Evolutionary conservation across 1,139 yeast genomes (phyloP).

Genomic region (Saccharomycopsis hybrid): DNA sequence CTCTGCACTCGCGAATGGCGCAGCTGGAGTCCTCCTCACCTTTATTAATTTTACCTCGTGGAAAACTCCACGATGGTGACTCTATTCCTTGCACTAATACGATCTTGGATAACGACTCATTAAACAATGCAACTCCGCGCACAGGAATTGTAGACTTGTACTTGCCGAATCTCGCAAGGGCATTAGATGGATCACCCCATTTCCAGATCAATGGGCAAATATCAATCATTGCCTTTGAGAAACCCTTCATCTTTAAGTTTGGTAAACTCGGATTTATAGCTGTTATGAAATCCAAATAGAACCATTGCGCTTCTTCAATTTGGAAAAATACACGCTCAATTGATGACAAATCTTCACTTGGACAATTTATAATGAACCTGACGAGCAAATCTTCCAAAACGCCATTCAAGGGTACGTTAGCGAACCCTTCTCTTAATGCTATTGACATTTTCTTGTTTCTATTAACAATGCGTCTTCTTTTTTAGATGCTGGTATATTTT

Average conservation of each 20-base stretch:
- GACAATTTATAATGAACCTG: conserved; percentile 85
- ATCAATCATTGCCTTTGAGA: conserved; percentile 64
- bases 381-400: conserved; percentile 84
- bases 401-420: conserved; percentile 48
- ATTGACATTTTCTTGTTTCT: conserved; percentile 16
- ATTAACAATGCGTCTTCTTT: not conserved
- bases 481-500: not conserved
- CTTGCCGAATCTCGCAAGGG: conserved; percentile 66
- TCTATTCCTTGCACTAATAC: conserved; percentile 83
- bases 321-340: conserved; percentile 85
- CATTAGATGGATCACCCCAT: conserved; percentile 71
- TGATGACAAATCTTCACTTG: conserved; percentile 81
- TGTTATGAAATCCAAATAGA: conserved; percentile 80
- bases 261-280: conserved; percentile 74
- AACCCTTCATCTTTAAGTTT: conserved; percentile 68
- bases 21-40: conserved; percentile 88
- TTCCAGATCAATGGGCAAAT: conserved; percentile 83
- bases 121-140: conserved; percentile 88
- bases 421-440: conserved; percentile 22
- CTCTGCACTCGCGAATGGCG: conserved; percentile 89
- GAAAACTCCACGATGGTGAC: conserved; percentile 89
- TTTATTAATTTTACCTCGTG: conserved; percentile 93
- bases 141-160: conserved; percentile 93
- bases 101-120: conserved; percentile 61
- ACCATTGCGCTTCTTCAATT: conserved; percentile 98